These are phyloP conservation scores for Obelidium mucronatum DNA, from an alignment of 192 early-diverging fungal genomes.

Conservation along the genomic window DNA sequence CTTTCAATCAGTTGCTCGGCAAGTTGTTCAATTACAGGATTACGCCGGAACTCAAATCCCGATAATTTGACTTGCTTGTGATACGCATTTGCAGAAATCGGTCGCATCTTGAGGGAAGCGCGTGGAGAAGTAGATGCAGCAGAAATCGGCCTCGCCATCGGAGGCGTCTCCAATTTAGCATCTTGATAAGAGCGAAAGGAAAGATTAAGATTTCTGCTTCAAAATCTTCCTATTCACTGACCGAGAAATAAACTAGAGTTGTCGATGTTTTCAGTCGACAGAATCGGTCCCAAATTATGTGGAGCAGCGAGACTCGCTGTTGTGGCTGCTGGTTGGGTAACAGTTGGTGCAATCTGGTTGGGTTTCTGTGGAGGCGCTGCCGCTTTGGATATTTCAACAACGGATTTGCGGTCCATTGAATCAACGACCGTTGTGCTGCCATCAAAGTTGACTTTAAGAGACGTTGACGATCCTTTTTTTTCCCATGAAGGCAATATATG, in stretches of 20 bases:
- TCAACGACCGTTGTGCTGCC: background rate
- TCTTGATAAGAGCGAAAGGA: too few relatives aligned
- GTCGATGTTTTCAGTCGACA: background rate
- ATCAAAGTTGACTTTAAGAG: slow-evolving; percentile 10
- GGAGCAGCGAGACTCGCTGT: background rate
- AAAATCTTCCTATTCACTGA: background rate
- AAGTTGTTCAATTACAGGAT: slow-evolving; percentile 14
- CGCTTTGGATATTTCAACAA: background rate
- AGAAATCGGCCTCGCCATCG: background rate
- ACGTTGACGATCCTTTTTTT: too few relatives aligned
- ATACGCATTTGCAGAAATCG: slow-evolving; percentile 12
- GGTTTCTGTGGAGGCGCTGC: too few relatives aligned
- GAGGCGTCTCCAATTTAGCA: too few relatives aligned
- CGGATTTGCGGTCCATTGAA: background rate
- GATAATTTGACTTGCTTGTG: slow-evolving; percentile 13
- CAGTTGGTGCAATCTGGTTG: background rate
- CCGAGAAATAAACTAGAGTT: background rate
- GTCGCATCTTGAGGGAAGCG: slow-evolving; percentile 1
- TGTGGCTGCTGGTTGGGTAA: background rate
- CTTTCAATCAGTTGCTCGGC: slow-evolving; percentile 19
- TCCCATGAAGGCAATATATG: too few relatives aligned
- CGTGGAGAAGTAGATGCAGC: background rate
- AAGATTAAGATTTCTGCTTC: too few relatives aligned
- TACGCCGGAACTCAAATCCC: slow-evolving; percentile 30
- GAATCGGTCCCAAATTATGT: background rate